Percentiles rank a stretch among this genome's conserved stretches.
These are phyloP conservation scores for Hypoxylon sp. DNA, from an alignment of 2,329 filamentous ascomycete species.

Conservation along the genomic window DNA sequence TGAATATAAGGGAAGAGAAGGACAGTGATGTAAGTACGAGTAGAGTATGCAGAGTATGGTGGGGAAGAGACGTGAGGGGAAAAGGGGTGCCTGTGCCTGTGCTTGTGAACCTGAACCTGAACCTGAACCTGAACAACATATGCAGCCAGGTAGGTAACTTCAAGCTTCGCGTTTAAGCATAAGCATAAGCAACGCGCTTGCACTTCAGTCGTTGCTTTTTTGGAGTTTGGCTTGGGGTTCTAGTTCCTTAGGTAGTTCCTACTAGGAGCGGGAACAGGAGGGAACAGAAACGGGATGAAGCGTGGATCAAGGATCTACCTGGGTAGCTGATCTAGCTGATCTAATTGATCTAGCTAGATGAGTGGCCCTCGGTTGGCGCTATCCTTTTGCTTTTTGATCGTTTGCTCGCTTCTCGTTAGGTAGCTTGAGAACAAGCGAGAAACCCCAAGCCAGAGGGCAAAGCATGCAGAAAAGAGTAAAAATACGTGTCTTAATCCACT, in stretches of 20 bases:
- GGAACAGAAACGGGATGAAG: not conserved
- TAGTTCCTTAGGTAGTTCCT: conserved; percentile 24
- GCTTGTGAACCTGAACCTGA: not conserved
- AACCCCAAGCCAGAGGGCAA: conserved; percentile 46
- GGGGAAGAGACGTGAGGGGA: conserved; percentile 2
- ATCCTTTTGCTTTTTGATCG: conserved; percentile 11
- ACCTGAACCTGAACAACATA: not conserved
- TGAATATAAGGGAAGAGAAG: not conserved
- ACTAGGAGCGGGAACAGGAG: conserved; percentile 2
- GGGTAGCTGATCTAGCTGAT: no score
- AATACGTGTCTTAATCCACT: conserved; percentile 17
- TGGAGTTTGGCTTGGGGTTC: conserved; percentile 12
- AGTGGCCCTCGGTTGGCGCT: not conserved
- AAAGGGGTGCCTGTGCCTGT: not conserved
- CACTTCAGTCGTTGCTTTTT: not conserved
- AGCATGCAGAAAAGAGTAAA: conserved; percentile 10
- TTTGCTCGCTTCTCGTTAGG: conserved; percentile 50
- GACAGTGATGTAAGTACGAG: not conserved
- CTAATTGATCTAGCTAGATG: not conserved
- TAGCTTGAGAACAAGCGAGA: conserved; percentile 53
- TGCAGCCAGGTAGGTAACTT: not conserved
- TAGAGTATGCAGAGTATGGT: conserved; percentile 35
- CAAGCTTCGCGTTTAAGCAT: not conserved
- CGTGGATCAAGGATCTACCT: conserved; percentile 8
- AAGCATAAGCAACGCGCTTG: no score